A percentile compares a stretch with the other conserved stretches of the same genome.
Conservation (phyloP, 148 eudicot species). For the Spergularia marina region DNA sequence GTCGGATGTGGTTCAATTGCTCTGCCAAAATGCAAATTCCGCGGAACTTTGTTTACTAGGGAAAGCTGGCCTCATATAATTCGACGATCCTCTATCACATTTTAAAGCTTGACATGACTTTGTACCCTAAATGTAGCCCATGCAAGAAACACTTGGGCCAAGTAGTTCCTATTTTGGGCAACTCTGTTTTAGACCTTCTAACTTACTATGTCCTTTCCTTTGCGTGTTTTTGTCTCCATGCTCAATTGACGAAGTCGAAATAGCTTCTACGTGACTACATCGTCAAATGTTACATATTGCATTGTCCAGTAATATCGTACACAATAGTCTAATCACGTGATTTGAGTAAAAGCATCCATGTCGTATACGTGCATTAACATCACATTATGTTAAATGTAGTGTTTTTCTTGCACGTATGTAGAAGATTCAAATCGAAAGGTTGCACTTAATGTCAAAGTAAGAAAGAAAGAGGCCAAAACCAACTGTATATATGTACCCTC, state of each 20-base stretch:
- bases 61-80: not conserved
- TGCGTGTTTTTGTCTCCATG: not conserved
- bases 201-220: not conserved
- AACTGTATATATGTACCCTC: not conserved
- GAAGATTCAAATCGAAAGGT: not conserved
- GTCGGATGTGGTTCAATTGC: not conserved
- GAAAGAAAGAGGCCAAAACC: not conserved
- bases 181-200: slow-evolving; percentile 1
- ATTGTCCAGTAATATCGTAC: no score
- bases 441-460: no score
- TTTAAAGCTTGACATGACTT: slow-evolving; percentile 9
- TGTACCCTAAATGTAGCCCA: slow-evolving; percentile 14
- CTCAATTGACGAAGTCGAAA: no score
- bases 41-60: not conserved
- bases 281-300: no score
- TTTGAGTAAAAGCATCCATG: no score
- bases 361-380: no score
- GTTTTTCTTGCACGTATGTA: not conserved
- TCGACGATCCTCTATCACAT: not conserved
- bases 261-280: no score
- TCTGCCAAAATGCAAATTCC: not conserved
- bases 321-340: no score
- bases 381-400: no score
- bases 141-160: slow-evolving; percentile 19
- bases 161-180: slow-evolving; percentile 1